Percentiles rank a stretch among this genome's conserved stretches.
These are phyloP conservation scores for Cruciata laevipes DNA, from an alignment of 257 asterid species.

Conservation along the genomic window DNA sequence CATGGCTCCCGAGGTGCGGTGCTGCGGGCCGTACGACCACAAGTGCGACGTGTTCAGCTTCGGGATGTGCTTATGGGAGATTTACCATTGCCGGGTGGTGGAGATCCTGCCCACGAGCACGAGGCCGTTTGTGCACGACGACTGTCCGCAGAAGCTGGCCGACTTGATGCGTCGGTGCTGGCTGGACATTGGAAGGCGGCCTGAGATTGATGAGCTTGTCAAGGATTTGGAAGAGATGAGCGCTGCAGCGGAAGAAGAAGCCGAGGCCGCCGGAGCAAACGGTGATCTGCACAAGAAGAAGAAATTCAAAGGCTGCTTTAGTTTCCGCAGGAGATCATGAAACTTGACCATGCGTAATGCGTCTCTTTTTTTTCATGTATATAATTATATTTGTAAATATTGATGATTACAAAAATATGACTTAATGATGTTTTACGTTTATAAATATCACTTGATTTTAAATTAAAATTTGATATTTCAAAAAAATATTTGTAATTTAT, in stretches of 20 bases:
- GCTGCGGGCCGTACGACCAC: slow-evolving; percentile 7
- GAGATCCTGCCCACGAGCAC: neutral
- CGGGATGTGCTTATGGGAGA: slow-evolving; percentile 30
- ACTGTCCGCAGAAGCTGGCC: slow-evolving; percentile 18
- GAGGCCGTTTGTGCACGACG: slow-evolving; percentile 12
- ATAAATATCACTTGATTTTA: too few species aligned
- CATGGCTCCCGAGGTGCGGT: slow-evolving; percentile 28
- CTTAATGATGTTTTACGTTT: too few species aligned
- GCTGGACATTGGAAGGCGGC: slow-evolving; percentile 18
- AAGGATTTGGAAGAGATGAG: slow-evolving; percentile 12
- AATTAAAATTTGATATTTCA: too few species aligned
- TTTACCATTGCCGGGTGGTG: slow-evolving; percentile 7
- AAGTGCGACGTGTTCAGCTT: slow-evolving; percentile 30
- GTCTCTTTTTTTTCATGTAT: too few species aligned
- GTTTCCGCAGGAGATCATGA: neutral
- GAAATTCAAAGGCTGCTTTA: neutral
- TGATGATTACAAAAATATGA: too few species aligned
- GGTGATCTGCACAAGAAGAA: too few species aligned
- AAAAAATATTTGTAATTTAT: too few species aligned
- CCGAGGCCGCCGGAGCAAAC: too few species aligned
- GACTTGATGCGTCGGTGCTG: slow-evolving; percentile 24
- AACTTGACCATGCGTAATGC: too few species aligned
- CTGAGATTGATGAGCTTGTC: slow-evolving; percentile 25
- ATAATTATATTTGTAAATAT: too few species aligned
- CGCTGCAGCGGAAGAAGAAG: neutral